Evolutionary conservation across 495 filamentous ascomycete species (phyloP).

Genomic region (Tuber magnatum): DNA sequence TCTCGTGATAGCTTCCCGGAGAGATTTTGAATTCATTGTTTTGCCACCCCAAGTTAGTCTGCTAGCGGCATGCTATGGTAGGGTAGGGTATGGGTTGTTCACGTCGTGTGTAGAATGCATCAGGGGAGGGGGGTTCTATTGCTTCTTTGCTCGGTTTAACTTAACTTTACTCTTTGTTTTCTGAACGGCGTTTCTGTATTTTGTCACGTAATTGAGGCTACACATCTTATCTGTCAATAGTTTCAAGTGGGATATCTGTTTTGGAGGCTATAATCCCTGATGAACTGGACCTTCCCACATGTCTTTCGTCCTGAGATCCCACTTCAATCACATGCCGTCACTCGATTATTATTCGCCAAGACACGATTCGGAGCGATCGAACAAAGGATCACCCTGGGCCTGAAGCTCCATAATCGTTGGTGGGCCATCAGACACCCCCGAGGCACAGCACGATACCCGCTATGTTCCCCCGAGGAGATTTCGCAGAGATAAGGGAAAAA

Average conservation of each 20-base stretch:
- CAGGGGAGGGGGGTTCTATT: neutral
- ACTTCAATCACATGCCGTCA: neutral
- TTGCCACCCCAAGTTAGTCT: neutral
- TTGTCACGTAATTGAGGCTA: neutral
- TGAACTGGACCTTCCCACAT: neutral
- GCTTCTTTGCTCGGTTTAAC: neutral
- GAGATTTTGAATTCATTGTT: neutral
- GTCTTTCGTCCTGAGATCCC: neutral
- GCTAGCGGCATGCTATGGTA: neutral
- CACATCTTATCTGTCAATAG: neutral
- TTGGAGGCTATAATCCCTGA: neutral
- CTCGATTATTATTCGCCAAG: neutral
- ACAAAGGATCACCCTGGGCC: neutral
- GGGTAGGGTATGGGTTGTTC: neutral
- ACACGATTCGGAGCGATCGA: neutral
- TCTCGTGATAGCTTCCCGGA: neutral
- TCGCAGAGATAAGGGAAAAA: neutral
- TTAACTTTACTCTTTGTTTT: neutral
- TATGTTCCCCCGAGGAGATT: neutral
- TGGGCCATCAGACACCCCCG: neutral
- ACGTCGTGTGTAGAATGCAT: neutral
- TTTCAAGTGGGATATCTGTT: neutral
- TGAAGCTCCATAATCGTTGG: neutral
- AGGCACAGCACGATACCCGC: neutral
- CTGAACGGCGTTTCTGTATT: slow-evolving; percentile 1